Percentiles rank a stretch among this genome's conserved stretches.
Evolutionary conservation across 1,284 basidiomycete genomes (phyloP).

Genomic region (Filobasidium uniguttulatum): DNA sequence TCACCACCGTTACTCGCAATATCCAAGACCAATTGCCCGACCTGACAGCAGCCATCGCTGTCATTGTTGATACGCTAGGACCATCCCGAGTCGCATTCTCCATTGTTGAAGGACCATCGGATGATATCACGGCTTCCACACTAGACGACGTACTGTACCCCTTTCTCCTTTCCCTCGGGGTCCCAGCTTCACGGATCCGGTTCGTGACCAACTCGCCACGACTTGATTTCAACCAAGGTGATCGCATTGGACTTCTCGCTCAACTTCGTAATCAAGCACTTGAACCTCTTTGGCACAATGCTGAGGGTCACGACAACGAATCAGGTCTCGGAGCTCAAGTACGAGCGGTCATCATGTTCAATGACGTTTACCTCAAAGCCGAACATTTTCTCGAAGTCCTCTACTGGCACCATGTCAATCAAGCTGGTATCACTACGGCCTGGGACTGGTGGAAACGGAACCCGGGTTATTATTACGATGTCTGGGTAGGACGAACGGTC

Average conservation of each 20-base stretch:
- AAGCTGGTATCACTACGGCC: slow-evolving; percentile 30
- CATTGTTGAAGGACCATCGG: slow-evolving; percentile 35
- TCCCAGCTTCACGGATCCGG: slow-evolving; percentile 20
- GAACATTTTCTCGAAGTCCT: slow-evolving; percentile 31
- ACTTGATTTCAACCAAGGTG: slow-evolving; percentile 27
- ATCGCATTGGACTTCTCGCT: slow-evolving; percentile 34
- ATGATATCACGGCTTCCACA: slow-evolving; percentile 29
- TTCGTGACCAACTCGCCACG: slow-evolving; percentile 25
- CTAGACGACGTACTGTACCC: slow-evolving; percentile 27
- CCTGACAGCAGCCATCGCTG: slow-evolving; percentile 30
- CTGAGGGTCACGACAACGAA: slow-evolving; percentile 13
- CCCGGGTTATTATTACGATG: slow-evolving; percentile 35
- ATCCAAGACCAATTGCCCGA: slow-evolving; percentile 32
- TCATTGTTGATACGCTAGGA: slow-evolving; percentile 28
- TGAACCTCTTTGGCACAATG: slow-evolving; percentile 28
- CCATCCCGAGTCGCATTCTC: slow-evolving; percentile 25
- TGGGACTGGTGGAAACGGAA: slow-evolving; percentile 34
- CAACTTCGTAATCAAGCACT: slow-evolving; percentile 32
- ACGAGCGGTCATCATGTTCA: slow-evolving; percentile 32
- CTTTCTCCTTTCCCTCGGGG: slow-evolving; percentile 23
- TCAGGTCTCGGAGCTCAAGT: slow-evolving; percentile 13
- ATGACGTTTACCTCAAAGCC: slow-evolving; percentile 35
- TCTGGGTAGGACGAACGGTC: slow-evolving; percentile 35
- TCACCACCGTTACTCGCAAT: slow-evolving; percentile 29
- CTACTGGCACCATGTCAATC: slow-evolving; percentile 27